A percentile compares a stretch with the other conserved stretches of the same genome.
These are phyloP conservation scores for Hawksworthiomyces lignivorus DNA, from an alignment of 2,329 filamentous ascomycete species.

Conservation along the genomic window DNA sequence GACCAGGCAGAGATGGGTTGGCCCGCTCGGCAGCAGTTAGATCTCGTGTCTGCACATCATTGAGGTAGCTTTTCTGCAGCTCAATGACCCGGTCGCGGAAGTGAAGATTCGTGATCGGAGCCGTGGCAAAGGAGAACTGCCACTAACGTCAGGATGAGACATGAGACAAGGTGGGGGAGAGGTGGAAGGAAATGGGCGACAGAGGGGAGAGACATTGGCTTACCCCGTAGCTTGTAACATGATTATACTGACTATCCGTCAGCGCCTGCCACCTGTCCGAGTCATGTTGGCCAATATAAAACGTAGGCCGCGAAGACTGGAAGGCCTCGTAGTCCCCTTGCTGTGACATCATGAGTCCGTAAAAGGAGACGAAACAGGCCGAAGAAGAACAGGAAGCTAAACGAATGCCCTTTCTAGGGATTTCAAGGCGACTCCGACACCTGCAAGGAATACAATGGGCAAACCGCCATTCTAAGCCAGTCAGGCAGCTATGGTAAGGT, in stretches of 20 bases:
- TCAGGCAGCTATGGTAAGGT: too few relatives aligned
- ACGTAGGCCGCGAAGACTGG: constrained; percentile 31
- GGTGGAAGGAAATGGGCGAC: constrained; percentile 4
- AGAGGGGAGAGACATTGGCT: constrained; percentile 22
- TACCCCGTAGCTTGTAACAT: constrained; percentile 63
- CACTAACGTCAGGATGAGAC: too few relatives aligned
- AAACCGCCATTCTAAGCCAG: too few relatives aligned
- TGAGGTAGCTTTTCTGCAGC: constrained; percentile 50
- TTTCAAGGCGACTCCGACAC: too few relatives aligned
- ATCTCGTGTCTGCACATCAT: constrained; percentile 28
- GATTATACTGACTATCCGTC: constrained; percentile 55
- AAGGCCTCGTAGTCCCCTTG: constrained; percentile 20
- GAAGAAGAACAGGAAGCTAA: too few relatives aligned
- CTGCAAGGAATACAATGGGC: too few relatives aligned
- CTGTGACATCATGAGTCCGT: constrained; percentile 1
- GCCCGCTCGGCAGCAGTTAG: constrained; percentile 29
- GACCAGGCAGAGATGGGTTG: constrained; percentile 43
- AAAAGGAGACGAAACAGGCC: too few relatives aligned
- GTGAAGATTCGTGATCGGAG: constrained; percentile 65
- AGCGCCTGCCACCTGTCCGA: constrained; percentile 53
- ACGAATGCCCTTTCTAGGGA: too few relatives aligned
- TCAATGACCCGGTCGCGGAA: constrained; percentile 63
- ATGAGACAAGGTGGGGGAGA: not conserved
- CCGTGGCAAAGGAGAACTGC: constrained; percentile 75
- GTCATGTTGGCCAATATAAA: constrained; percentile 71